Evolutionary conservation across 495 filamentous ascomycete genomes (phyloP).

Genomic region (Neurospora cerealis): DNA sequence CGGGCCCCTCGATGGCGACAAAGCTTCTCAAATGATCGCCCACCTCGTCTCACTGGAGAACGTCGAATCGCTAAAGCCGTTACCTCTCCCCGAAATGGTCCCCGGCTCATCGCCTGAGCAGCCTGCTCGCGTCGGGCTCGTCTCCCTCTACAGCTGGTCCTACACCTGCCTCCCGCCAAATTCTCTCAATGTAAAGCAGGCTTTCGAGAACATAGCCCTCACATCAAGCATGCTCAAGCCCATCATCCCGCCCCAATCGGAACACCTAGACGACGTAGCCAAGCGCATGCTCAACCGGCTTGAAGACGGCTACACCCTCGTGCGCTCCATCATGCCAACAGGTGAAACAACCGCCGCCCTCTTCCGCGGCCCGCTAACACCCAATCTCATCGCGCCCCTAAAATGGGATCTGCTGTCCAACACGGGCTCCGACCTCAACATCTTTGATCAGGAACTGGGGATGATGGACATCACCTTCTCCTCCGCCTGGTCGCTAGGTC

Average conservation of each 20-base stretch:
- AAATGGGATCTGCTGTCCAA: conserved; percentile 21
- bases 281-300: conserved; percentile 13
- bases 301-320: conserved; percentile 31
- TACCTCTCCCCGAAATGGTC: neutral
- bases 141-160: conserved; percentile 35
- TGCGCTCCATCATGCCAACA: conserved; percentile 21
- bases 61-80: neutral
- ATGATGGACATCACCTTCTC: conserved; percentile 42
- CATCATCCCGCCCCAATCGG: neutral
- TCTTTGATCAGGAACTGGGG: conserved; percentile 31
- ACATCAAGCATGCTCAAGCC: neutral
- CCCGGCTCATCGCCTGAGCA: neutral
- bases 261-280: neutral
- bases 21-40: conserved; percentile 1
- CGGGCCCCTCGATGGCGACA: neutral
- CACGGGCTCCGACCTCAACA: conserved; percentile 27
- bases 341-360: conserved; percentile 35
- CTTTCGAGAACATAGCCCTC: conserved; percentile 1
- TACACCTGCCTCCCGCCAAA: conserved; percentile 31
- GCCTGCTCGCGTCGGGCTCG: conserved; percentile 23
- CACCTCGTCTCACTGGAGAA: conserved; percentile 34
- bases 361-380: conserved; percentile 32
- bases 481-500: conserved; percentile 38
- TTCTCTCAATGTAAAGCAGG: conserved; percentile 22
- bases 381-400: conserved; percentile 7